Evolutionary conservation across 805 yeast species (phyloP).

Genomic region (Wickerhamiella australiensis): DNA sequence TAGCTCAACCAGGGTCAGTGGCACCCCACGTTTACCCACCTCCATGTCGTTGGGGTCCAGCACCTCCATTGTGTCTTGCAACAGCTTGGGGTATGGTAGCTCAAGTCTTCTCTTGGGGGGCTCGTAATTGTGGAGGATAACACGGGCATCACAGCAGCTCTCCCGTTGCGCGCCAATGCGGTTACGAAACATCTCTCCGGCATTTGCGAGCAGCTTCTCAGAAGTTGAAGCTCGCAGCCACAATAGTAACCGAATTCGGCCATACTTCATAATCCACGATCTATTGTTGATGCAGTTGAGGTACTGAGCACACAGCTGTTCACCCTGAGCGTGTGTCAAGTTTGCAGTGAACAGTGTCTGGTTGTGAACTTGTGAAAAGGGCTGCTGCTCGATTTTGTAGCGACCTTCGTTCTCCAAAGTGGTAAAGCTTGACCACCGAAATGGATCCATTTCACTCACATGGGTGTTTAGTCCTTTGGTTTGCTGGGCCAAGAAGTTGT

Average conservation of each 20-base stretch:
- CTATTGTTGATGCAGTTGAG: slow-evolving; percentile 50
- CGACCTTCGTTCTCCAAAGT: slow-evolving; percentile 35
- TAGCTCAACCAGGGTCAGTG: slow-evolving; percentile 43
- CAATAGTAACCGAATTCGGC: slow-evolving; percentile 62
- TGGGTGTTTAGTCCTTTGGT: slow-evolving; percentile 11
- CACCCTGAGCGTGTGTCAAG: slow-evolving; percentile 45
- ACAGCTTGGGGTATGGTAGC: slow-evolving; percentile 15
- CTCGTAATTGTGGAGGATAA: slow-evolving; percentile 17
- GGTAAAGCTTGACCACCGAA: slow-evolving; percentile 51
- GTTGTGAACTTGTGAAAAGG: slow-evolving; percentile 37
- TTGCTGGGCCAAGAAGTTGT: slow-evolving; percentile 17
- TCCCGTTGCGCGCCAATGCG: slow-evolving; percentile 56
- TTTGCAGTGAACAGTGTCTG: slow-evolving; percentile 49
- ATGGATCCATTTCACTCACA: slow-evolving; percentile 41
- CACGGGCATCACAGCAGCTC: slow-evolving; percentile 44
- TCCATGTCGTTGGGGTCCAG: slow-evolving; percentile 5
- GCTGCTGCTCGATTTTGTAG: slow-evolving; percentile 31
- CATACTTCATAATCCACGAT: slow-evolving; percentile 64
- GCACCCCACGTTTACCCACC: slow-evolving; percentile 15
- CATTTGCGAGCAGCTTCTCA: slow-evolving; percentile 46
- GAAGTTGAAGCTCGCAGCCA: slow-evolving; percentile 55
- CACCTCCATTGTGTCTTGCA: slow-evolving; percentile 15
- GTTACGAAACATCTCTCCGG: slow-evolving; percentile 41
- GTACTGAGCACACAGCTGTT: slow-evolving; percentile 64
- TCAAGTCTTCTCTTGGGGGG: not conserved